Base-by-base conservation (phyloP, 2,329 filamentous ascomycete species). In the Pseudocercospora vitis region DNA sequence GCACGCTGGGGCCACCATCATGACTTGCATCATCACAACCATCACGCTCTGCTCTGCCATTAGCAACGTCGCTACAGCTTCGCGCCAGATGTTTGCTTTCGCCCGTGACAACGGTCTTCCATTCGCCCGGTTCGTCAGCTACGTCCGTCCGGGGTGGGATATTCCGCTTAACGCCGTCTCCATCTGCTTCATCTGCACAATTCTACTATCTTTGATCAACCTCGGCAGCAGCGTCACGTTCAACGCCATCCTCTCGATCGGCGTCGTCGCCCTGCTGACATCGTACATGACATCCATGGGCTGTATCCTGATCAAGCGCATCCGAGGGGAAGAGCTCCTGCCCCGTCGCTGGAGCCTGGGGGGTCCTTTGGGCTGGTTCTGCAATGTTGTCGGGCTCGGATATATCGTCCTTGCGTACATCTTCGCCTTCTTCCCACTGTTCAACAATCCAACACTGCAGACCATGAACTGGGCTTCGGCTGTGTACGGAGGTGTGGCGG, bases 91-190 rank as follows among this genome's bases (percentile, higher is more conserved):
- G 4, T 77, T 66, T 50, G 72, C 73, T 0, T 76, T 76, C 57
- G 72, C 74, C 11, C 69, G 74, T 19, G 74, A 77, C 50, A 61
- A 66, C 3, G 74, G 74, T 1, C 65, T 76, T 1, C 74, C 74
- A 0, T 74, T 74, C 26, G 59, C 61, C 12, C 23, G 26, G n/a
- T 52, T 61, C 47, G 49, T 63, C 29, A 56, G 58, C 46, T 52
- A 56, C n/a, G 62, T 65, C 9, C 60, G 57, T 12, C 61, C 61
- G 2, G 55, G 51, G 14, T 59, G 55, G 59, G 58, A 61, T 23
- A 60, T 68, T 23, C 66, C 66, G 1, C 40, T 66, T 18, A 68
- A 67, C 21, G 60, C 66, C 8, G 63, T 67, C 55, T 33, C 59
- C 5, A 49, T 63, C 16, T 57, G 56, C 51, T 61, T 63, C 47